Conservation (phyloP, 768 basidiomycete genomes). For the Mycena polygramma region DNA sequence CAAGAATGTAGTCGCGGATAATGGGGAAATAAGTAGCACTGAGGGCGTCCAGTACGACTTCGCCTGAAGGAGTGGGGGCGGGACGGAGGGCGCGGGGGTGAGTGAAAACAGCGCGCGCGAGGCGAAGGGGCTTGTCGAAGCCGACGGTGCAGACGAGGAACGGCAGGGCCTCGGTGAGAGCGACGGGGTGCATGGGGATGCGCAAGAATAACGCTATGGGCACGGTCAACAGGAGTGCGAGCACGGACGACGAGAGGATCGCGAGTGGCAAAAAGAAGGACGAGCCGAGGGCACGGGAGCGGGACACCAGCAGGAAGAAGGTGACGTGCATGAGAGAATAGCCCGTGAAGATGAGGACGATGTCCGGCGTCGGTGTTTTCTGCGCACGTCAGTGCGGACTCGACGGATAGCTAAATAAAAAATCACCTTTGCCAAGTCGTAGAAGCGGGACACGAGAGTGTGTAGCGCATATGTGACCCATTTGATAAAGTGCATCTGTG, state of each 20-base stretch:
- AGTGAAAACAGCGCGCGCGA: constrained; percentile 91
- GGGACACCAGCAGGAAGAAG: constrained; percentile 91
- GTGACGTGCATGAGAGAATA: constrained; percentile 97
- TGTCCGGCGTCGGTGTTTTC: constrained; percentile 97
- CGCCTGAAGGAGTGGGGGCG: constrained; percentile 68
- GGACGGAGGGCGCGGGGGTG: constrained; percentile 58
- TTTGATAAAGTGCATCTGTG: constrained; percentile 82
- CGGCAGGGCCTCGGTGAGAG: constrained; percentile 94
- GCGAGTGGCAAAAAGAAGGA: constrained; percentile 71
- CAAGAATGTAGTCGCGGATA: constrained; percentile 92
- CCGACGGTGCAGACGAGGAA: constrained; percentile 98
- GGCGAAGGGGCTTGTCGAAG: constrained; percentile 96
- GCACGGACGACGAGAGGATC: constrained; percentile 83
- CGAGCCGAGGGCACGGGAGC: constrained; percentile 87
- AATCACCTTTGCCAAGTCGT: constrained; percentile 80
- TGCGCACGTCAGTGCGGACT: constrained; percentile 39
- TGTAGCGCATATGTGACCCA: constrained; percentile 93
- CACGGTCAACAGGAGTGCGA: constrained; percentile 88
- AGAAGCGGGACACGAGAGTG: constrained; percentile 84
- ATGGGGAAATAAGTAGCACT: constrained; percentile 84
- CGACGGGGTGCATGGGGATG: constrained; percentile 93
- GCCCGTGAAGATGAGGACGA: constrained; percentile 92
- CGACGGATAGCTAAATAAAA: neutral
- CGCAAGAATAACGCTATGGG: constrained; percentile 79
- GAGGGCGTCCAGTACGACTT: constrained; percentile 88